Percentiles rank a stretch among this genome's conserved stretches.
Conservation (phyloP, 2,329 filamentous ascomycete genomes). For the Aphanoascus verrucosus region DNA sequence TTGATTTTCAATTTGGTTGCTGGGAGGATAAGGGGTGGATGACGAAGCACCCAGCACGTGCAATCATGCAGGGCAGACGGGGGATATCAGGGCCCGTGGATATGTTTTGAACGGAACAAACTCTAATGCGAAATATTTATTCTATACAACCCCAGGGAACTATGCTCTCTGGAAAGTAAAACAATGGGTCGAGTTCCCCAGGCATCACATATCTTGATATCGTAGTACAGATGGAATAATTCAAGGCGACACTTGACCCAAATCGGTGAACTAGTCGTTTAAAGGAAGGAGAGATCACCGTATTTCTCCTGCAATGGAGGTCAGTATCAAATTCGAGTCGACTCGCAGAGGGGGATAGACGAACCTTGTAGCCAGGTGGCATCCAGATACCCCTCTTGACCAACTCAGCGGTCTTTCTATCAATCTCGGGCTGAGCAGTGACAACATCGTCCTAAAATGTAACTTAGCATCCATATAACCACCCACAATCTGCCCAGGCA, state of each 20-base stretch:
- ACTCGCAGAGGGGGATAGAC: constrained; percentile 24
- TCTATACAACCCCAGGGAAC: constrained; percentile 13
- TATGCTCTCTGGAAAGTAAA: constrained; percentile 1
- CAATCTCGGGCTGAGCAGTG: constrained; percentile 87
- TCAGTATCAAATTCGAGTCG: background rate
- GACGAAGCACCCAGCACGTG: too few relatives aligned
- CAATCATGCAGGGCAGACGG: too few relatives aligned
- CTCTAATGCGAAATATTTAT: constrained; percentile 13
- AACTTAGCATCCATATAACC: constrained; percentile 2
- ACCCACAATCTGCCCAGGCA: background rate
- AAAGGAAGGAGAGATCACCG: constrained; percentile 89
- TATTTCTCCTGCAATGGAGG: constrained; percentile 72
- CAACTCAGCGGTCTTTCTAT: constrained; percentile 89
- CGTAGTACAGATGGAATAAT: background rate
- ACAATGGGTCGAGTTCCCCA: background rate
- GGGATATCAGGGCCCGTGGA: too few relatives aligned
- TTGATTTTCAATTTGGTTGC: too few relatives aligned
- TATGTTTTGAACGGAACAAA: constrained; percentile 1
- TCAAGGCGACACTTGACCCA: background rate
- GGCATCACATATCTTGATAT: background rate
- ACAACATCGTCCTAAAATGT: constrained; percentile 77
- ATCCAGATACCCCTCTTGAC: constrained; percentile 97
- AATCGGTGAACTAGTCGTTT: constrained; percentile 38
- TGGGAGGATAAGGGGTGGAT: too few relatives aligned
- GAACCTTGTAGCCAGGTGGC: constrained; percentile 97